phyloP scores from a whole-genome alignment of 345 rosid genomes.

The Bruguiera gymnorhiza region DNA sequence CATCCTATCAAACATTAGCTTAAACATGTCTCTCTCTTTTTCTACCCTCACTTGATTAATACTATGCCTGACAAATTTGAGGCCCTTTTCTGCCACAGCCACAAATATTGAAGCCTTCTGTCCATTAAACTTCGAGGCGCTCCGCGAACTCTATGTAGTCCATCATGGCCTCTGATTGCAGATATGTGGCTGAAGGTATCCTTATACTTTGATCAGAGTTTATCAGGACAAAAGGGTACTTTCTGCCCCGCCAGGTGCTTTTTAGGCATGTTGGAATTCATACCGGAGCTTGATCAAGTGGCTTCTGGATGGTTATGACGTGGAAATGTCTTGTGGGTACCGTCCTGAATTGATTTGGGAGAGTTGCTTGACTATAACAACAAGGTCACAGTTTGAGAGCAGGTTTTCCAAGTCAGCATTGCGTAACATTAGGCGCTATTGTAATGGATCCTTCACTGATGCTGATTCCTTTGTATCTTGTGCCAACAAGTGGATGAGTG shows the following conservation, averaged over 20 bases:
- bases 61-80: slow-evolving; percentile 4
- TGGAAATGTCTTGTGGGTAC: slow-evolving; percentile 28
- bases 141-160: slow-evolving; percentile 13
- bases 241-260: slow-evolving; percentile 29
- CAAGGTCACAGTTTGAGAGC: slow-evolving; percentile 30
- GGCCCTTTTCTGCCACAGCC: not conserved
- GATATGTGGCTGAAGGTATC: slow-evolving; percentile 21
- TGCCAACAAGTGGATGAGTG: slow-evolving; percentile 16
- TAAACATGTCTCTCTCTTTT: slow-evolving; percentile 19
- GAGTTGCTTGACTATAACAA: slow-evolving; percentile 28
- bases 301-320: slow-evolving; percentile 24
- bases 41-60: slow-evolving; percentile 5
- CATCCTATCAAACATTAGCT: not conserved
- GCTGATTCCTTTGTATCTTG: slow-evolving; percentile 30
- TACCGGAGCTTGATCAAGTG: slow-evolving; percentile 17
- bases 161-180: slow-evolving; percentile 16
- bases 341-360: slow-evolving; percentile 24
- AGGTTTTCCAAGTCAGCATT: slow-evolving; percentile 25
- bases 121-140: slow-evolving; percentile 29
- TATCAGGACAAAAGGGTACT: slow-evolving; percentile 22
- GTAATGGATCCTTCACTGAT: slow-evolving; percentile 27
- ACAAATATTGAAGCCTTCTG: slow-evolving; percentile 15
- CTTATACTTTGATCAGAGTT: slow-evolving; percentile 33
- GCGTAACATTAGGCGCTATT: slow-evolving; percentile 21
- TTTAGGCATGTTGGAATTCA: slow-evolving; percentile 28